Percentiles rank a stretch among this genome's conserved stretches.
These are phyloP conservation scores for Rosa rugosa DNA, from an alignment of 306 rosid genomes.

Conservation along the genomic window DNA sequence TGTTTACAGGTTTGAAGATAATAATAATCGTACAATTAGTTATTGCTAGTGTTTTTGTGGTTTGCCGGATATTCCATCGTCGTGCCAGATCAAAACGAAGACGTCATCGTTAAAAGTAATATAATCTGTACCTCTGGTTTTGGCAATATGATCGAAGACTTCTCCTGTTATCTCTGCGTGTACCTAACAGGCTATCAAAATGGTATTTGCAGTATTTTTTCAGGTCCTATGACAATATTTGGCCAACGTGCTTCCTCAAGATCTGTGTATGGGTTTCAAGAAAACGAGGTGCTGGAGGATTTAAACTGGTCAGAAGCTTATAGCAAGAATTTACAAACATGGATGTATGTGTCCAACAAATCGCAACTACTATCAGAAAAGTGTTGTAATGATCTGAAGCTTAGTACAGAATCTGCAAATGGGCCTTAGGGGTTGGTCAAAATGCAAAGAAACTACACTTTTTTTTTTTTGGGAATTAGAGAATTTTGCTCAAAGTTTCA, in stretches of 20 bases:
- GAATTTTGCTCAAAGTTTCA: neutral
- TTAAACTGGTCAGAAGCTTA: neutral
- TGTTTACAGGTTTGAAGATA: constrained; percentile 62
- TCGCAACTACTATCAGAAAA: neutral
- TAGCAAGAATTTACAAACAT: neutral
- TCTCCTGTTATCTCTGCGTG: neutral
- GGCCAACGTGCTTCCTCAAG: neutral
- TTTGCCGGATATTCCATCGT: constrained; percentile 37
- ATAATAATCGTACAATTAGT: constrained; percentile 53
- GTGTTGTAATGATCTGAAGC: neutral
- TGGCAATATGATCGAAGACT: constrained; percentile 29
- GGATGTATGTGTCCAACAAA: neutral
- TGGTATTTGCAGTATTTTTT: neutral
- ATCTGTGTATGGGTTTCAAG: neutral
- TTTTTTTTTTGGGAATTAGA: neutral
- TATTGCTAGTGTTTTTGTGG: constrained; percentile 38
- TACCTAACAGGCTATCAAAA: constrained; percentile 6
- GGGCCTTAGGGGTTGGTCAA: neutral
- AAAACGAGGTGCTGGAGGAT: neutral
- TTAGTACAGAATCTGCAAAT: neutral
- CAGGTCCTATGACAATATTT: neutral
- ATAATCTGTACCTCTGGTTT: constrained; percentile 13
- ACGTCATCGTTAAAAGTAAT: constrained; percentile 30
- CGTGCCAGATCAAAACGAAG: constrained; percentile 51
- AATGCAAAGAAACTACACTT: neutral